phyloP scores from a whole-genome alignment of 2,329 filamentous ascomycete species.

The Ascocoryne sarcoides region DNA sequence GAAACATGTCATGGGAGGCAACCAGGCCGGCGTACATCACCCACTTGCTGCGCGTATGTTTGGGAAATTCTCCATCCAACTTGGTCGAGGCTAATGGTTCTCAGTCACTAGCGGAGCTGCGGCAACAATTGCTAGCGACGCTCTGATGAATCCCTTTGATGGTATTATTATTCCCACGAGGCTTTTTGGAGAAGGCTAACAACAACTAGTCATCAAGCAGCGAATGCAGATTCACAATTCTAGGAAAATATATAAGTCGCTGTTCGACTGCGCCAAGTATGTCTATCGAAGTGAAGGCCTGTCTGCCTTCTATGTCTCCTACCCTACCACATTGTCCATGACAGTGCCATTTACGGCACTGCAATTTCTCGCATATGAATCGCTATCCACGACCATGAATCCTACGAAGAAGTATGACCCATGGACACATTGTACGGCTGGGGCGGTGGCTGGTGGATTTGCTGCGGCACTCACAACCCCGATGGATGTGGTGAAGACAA shows the following conservation, averaged over 20 bases:
- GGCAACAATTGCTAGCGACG: conserved; percentile 94
- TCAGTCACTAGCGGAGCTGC: conserved; percentile 85
- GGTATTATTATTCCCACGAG: conserved; percentile 52
- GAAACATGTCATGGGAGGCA: conserved; percentile 92
- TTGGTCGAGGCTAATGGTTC: not conserved
- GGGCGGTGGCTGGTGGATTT: conserved; percentile 85
- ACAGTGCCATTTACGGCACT: conserved; percentile 95
- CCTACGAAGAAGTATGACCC: conserved; percentile 81
- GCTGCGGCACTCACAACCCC: conserved; percentile 92
- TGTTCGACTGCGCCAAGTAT: conserved; percentile 77
- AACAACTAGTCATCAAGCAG: conserved; percentile 81
- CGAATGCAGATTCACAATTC: conserved; percentile 98
- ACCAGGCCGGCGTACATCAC: conserved; percentile 79
- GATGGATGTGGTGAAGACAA: conserved; percentile 96
- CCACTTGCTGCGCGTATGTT: conserved; percentile 79
- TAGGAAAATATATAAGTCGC: conserved; percentile 73
- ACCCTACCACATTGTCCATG: conserved; percentile 96
- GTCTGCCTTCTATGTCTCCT: conserved; percentile 93
- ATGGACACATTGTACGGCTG: conserved; percentile 85
- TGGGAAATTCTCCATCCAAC: conserved; percentile 2
- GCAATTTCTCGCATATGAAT: conserved; percentile 97
- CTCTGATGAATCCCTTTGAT: conserved; percentile 98
- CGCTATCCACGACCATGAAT: conserved; percentile 89
- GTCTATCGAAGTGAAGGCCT: conserved; percentile 85
- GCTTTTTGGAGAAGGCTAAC: too few relatives aligned